Evolutionary conservation across 108 stramenopile species (phyloP).

Genomic region (Parmales sp.): DNA sequence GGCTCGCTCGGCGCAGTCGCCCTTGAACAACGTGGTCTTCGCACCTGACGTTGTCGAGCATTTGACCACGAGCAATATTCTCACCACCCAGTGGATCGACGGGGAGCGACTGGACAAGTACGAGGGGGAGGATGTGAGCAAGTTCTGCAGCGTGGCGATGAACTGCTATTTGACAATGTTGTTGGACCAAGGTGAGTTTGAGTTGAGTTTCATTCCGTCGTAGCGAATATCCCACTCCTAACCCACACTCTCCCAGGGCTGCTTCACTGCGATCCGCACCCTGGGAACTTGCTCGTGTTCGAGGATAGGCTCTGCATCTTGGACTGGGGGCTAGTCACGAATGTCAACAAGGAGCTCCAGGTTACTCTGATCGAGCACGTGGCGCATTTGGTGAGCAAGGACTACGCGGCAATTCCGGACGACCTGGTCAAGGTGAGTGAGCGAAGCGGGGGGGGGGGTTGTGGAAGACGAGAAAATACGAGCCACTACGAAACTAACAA

Average conservation of each 20-base stretch:
- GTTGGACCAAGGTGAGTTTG: slow-evolving; percentile 22
- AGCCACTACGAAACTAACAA: too few species aligned
- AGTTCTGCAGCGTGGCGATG: slow-evolving; percentile 76
- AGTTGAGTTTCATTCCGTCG: neutral
- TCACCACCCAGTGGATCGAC: slow-evolving; percentile 87
- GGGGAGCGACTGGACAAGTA: slow-evolving; percentile 77
- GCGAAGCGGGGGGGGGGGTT: too few species aligned
- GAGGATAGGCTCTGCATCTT: slow-evolving; percentile 78
- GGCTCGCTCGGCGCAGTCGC: too few species aligned
- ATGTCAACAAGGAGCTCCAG: slow-evolving; percentile 64
- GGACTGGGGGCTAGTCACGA: slow-evolving; percentile 94
- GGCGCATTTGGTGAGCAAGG: slow-evolving; percentile 80
- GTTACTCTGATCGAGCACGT: slow-evolving; percentile 80
- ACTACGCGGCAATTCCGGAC: slow-evolving; percentile 77
- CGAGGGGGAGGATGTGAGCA: slow-evolving; percentile 54
- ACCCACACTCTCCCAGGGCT: slow-evolving; percentile 36
- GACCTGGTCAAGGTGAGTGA: slow-evolving; percentile 80
- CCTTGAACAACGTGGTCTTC: slow-evolving; percentile 65
- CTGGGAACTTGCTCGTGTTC: slow-evolving; percentile 69
- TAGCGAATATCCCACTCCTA: neutral
- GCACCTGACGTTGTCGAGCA: slow-evolving; percentile 59
- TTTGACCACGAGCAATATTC: slow-evolving; percentile 55
- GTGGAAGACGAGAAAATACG: too few species aligned
- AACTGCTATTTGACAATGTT: slow-evolving; percentile 76
- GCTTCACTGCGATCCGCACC: slow-evolving; percentile 42